Evolutionary conservation across 495 filamentous ascomycete species (phyloP), one percentile per base, ranked within the genome.

Genomic region (Penicillium goetzii): DNA sequence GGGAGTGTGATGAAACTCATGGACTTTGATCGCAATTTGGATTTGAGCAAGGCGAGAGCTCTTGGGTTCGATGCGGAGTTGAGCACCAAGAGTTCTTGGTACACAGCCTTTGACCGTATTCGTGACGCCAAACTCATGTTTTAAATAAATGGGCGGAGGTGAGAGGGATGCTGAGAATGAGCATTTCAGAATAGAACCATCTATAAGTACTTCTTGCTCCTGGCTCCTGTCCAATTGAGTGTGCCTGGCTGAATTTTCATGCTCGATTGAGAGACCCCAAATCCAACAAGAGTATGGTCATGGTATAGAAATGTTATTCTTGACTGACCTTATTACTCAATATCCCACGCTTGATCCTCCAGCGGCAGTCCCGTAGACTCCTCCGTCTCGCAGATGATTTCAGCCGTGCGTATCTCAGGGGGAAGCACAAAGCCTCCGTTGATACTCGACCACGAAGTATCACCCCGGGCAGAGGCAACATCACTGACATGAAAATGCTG

Each of bases 401-500:
- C 52, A 33, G 65, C 53, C 41, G 53, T 36, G 19, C 65, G 50
- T 32, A 67, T 53, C 52, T 67, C 60, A 8, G 41, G 41, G 4
- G 65, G 65, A 12, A 67, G 58, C 19, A 67, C 32, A 54, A 67
- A 67, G 4, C 65, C 57, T 40, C 60, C 65, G 14, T 63, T 58
- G 30, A 67, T 56, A 40, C 60, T 63, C 9, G 43, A 63, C 51
- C 61, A 67, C 1, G 61, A 30, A n/a, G 53, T 17, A 57, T 63
- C 60, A 1, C 61, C 57, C 10, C 33, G 56, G 5, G 60, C 57
- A 5, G 51, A 50, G 3, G 38, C 32, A 4, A 23, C 25, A 36
- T 58, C 65, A 25, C 40, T 45, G 8, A 34, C 30, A 25, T 56
- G 28, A 14, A 55, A 64, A 40, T 63, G 58, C 53, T 60, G 60